These are phyloP conservation scores for Anastatica hierochuntica DNA, from an alignment of 345 rosid genomes.

Conservation along the genomic window DNA sequence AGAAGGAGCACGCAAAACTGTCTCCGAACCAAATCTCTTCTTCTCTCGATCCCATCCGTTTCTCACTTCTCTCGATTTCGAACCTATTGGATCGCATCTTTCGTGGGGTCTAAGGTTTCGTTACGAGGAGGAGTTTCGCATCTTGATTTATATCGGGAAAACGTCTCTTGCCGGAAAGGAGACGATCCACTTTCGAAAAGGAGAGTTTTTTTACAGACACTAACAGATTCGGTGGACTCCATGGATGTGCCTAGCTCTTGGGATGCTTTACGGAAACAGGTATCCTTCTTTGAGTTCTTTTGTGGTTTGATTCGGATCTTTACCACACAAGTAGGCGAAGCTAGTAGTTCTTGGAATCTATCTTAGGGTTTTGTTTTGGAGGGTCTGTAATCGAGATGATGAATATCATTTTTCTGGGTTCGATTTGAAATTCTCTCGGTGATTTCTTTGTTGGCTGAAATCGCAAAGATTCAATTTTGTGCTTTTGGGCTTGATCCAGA, in stretches of 20 bases:
- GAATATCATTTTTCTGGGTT: not conserved
- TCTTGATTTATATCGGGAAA: not conserved
- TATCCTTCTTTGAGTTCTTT: not conserved
- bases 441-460: too few species aligned
- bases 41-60: constrained; percentile 14
- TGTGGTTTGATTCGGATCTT: not conserved
- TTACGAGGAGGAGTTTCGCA: not conserved
- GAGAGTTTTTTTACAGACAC: constrained; percentile 14
- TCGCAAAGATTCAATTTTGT: too few species aligned
- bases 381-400: too few species aligned
- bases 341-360: too few species aligned
- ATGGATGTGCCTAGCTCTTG: constrained; percentile 87
- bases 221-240: not conserved
- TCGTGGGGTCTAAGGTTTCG: not conserved
- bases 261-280: constrained; percentile 95
- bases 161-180: not conserved
- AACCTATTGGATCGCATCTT: constrained; percentile 10
- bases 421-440: not conserved
- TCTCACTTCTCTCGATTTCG: not conserved
- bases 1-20: constrained; percentile 28
- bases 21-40: constrained; percentile 29
- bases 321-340: not conserved
- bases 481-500: too few species aligned
- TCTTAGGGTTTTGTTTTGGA: too few species aligned
- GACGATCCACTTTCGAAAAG: not conserved